Percentiles rank a stretch among this genome's conserved stretches.
phyloP scores from a whole-genome alignment of 2,329 filamentous ascomycete genomes.

The Fusarium stilboides region DNA sequence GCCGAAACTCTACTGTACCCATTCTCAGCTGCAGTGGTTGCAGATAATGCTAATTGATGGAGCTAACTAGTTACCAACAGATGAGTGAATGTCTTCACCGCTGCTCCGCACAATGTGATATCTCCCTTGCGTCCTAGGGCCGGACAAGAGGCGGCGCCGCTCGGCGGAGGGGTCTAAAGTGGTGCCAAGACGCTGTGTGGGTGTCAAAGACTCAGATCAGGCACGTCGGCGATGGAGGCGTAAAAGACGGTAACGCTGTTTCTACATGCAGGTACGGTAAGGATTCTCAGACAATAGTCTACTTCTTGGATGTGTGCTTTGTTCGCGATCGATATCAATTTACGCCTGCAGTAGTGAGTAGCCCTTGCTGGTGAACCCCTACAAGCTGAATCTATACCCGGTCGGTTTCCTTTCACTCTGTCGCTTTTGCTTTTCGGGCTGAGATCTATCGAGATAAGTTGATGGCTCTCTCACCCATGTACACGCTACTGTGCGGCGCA shows the following conservation, averaged over 20 bases:
- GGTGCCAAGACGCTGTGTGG: constrained; percentile 24
- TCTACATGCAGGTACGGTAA: constrained; percentile 20
- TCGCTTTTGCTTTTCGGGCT: constrained; percentile 28
- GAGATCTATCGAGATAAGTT: constrained; percentile 33
- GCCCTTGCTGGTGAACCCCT: constrained; percentile 12
- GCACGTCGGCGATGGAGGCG: constrained; percentile 19
- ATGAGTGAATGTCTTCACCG: constrained; percentile 37
- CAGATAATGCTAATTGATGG: constrained; percentile 9
- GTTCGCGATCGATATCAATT: constrained; percentile 32
- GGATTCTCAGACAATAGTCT: constrained; percentile 11
- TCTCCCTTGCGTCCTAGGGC: constrained; percentile 38
- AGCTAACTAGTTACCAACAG: constrained; percentile 15
- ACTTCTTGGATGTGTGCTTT: constrained; percentile 12
- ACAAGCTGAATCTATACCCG: constrained; percentile 14
- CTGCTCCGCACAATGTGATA: constrained; percentile 26
- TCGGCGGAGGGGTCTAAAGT: constrained; percentile 22
- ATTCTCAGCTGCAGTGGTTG: constrained; percentile 10
- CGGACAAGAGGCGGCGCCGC: constrained; percentile 28
- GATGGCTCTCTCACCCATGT: not conserved
- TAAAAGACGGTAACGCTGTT: not conserved
- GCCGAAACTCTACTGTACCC: constrained; percentile 31
- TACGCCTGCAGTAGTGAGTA: constrained; percentile 1
- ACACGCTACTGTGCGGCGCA: constrained; percentile 35
- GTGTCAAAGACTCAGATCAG: constrained; percentile 22
- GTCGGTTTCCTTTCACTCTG: constrained; percentile 13